phyloP scores from a whole-genome alignment of 352 stramenopile genomes.

The Globisporangium mamillatum region DNA sequence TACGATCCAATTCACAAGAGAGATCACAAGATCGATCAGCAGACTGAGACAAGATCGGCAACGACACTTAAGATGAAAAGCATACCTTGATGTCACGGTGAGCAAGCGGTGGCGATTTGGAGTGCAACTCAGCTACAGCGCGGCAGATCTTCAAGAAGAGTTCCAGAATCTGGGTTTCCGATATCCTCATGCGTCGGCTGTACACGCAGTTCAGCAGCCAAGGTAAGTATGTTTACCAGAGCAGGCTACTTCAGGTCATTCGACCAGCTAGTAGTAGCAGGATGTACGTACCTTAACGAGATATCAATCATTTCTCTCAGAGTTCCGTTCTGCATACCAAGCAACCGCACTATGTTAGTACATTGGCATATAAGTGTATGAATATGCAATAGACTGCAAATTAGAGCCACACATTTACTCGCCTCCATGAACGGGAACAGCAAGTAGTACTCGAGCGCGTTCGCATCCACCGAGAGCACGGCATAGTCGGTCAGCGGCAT shows the following conservation, averaged over 20 bases:
- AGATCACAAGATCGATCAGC: not conserved
- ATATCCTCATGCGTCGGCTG: constrained; percentile 44
- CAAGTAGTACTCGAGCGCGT: constrained; percentile 74
- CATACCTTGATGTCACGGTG: constrained; percentile 87
- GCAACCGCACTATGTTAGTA: not conserved
- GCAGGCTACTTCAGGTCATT: not conserved
- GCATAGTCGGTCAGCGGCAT: constrained; percentile 83
- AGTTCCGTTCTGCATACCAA: constrained; percentile 59
- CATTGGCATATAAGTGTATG: not conserved
- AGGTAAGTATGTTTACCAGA: not conserved
- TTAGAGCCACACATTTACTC: not conserved
- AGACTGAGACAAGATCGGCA: not conserved
- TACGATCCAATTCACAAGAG: constrained; percentile 19
- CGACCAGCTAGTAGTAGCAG: too few species aligned
- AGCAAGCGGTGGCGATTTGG: constrained; percentile 61
- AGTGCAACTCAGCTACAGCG: constrained; percentile 76
- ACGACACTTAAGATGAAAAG: not conserved
- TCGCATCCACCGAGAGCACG: constrained; percentile 42
- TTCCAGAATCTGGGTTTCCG: constrained; percentile 65
- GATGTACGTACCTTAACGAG: constrained; percentile 34
- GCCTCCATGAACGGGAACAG: constrained; percentile 87
- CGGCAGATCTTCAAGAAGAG: constrained; percentile 84
- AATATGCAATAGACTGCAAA: not conserved
- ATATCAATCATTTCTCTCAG: constrained; percentile 84
- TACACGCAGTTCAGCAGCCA: not conserved